phyloP scores from a whole-genome alignment of 78 protist genomes.

The Dictyostelium firmibasis region DNA sequence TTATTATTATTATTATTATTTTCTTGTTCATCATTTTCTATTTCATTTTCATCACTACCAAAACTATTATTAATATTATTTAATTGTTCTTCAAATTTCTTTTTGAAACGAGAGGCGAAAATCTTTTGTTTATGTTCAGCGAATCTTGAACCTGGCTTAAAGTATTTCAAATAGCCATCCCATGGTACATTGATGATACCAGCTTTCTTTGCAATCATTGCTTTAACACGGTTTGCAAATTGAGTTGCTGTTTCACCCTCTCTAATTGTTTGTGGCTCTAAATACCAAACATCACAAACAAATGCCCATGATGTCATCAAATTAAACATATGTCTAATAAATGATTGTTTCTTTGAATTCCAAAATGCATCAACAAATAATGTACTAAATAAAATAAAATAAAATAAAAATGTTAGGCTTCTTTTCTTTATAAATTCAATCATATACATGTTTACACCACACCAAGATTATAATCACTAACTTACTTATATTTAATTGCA shows the following conservation, averaged over 20 bases:
- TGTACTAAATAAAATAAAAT: conserved; percentile 74
- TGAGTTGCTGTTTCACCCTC: conserved; percentile 86
- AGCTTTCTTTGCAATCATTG: conserved; percentile 86
- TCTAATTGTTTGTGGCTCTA: conserved; percentile 86
- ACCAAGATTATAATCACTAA: background rate
- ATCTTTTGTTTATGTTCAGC: conserved; percentile 80
- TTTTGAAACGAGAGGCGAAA: conserved; percentile 76
- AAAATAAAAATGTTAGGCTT: too few relatives aligned
- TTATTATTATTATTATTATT: background rate
- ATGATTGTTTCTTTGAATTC: conserved; percentile 90
- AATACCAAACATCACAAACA: conserved; percentile 87
- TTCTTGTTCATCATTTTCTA: background rate
- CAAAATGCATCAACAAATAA: conserved; percentile 92
- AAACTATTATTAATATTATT: background rate
- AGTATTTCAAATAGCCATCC: conserved; percentile 93
- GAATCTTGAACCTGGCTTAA: conserved; percentile 75
- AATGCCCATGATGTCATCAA: conserved; percentile 92
- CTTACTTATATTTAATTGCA: conserved; percentile 95
- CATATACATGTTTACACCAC: too few relatives aligned
- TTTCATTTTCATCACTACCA: background rate
- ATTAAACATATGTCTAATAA: conserved; percentile 85
- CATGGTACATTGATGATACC: conserved; percentile 86
- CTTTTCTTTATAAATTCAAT: too few relatives aligned
- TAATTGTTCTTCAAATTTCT: conserved; percentile 4
- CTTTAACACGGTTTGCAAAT: conserved; percentile 89